Percentiles rank a stretch among this genome's conserved stretches.
Conservation (phyloP, 225 moss, liverwort and hornwort genomes). For the Ulota crispa region DNA sequence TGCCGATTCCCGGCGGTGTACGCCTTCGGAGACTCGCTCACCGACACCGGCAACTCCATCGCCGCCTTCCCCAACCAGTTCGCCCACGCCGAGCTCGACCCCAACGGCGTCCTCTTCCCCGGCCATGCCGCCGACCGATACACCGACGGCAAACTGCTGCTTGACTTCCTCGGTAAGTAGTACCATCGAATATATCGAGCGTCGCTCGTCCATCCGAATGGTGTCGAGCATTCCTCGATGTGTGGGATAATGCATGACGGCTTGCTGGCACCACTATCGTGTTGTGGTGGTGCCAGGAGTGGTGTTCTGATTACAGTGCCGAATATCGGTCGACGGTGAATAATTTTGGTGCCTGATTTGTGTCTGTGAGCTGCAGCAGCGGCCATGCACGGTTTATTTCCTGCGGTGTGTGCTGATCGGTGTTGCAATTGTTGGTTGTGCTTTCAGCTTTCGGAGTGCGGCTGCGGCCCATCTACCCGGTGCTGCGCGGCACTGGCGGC, state of each 20-base stretch:
- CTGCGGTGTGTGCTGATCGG: background rate
- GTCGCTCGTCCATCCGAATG: background rate
- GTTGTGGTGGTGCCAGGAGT: background rate
- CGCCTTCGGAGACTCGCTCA: slow-evolving; percentile 41
- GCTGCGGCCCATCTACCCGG: slow-evolving; percentile 28
- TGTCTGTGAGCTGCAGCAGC: background rate
- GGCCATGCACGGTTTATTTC: background rate
- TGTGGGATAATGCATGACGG: background rate
- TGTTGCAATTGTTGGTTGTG: background rate
- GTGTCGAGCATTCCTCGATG: rapidly evolving
- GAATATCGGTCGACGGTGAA: background rate
- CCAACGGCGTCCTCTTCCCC: slow-evolving; percentile 12
- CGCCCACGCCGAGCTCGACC: slow-evolving; percentile 20
- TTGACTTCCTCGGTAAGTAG: slow-evolving; percentile 21
- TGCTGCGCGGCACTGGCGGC: slow-evolving; percentile 23
- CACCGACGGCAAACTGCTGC: slow-evolving; percentile 15
- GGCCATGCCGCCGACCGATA: slow-evolving; percentile 22
- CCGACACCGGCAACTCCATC: slow-evolving; percentile 38
- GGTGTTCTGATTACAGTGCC: too few species aligned
- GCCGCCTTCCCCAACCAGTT: slow-evolving; percentile 31
- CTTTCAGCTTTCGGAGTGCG: slow-evolving; percentile 35
- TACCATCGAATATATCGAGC: background rate
- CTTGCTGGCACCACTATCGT: background rate
- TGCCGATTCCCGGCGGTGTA: slow-evolving; percentile 23
- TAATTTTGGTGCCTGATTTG: too few species aligned